Conservation (phyloP, 306 rosid species). For the Sicyos edulis region DNA sequence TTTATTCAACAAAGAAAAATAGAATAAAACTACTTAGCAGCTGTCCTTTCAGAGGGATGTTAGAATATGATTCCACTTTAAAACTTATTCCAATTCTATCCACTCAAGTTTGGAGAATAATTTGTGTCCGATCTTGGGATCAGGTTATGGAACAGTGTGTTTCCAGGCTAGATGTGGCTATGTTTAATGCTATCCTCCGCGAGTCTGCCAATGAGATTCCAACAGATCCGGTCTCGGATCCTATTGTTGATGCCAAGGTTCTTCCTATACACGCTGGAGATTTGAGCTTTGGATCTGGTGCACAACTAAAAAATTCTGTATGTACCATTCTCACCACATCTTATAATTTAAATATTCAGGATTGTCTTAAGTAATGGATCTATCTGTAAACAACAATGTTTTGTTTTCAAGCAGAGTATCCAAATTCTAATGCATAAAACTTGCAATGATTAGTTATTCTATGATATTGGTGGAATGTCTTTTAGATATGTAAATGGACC, state of each 20-base stretch:
- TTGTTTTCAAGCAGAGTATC: neutral
- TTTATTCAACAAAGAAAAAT: neutral
- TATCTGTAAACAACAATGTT: neutral
- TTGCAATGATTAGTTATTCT: neutral
- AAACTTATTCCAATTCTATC: neutral
- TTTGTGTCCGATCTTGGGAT: constrained; percentile 25
- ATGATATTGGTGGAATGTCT: neutral
- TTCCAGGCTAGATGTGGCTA: constrained; percentile 84
- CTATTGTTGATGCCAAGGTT: constrained; percentile 82
- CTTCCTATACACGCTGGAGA: constrained; percentile 94
- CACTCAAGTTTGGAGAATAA: constrained; percentile 12
- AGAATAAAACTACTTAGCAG: neutral
- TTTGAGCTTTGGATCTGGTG: constrained; percentile 97
- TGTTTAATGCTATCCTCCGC: constrained; percentile 93
- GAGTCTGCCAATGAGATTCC: constrained; percentile 94
- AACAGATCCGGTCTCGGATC: constrained; percentile 94
- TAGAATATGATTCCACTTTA: constrained; percentile 9
- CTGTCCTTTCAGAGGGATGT: neutral
- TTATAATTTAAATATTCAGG: neutral
- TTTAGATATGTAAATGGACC: neutral
- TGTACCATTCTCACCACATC: constrained; percentile 14
- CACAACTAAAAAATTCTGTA: constrained; percentile 92
- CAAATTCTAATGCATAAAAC: neutral
- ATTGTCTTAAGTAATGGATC: neutral
- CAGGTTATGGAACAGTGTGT: constrained; percentile 90